Conservation (phyloP, 805 yeast species). For the Isabelozyma heimii region DNA sequence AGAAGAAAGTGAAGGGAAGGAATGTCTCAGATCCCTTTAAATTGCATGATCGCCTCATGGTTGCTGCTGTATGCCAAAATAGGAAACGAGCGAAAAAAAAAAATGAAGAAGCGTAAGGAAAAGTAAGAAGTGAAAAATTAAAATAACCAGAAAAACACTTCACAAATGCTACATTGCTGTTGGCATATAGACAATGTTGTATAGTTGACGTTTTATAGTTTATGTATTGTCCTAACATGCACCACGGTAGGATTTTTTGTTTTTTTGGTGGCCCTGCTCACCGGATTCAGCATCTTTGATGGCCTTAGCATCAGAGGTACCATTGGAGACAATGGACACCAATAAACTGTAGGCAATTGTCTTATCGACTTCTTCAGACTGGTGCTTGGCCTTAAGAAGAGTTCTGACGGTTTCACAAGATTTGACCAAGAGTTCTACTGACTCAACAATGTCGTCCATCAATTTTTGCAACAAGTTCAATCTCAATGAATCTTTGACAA, state of each 20-base stretch:
- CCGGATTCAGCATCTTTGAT: conserved; percentile 18
- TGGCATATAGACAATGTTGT: too few relatives aligned
- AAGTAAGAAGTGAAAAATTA: too few relatives aligned
- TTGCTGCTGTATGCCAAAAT: background rate
- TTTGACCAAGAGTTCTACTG: conserved; percentile 50
- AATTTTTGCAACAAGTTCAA: conserved; percentile 59
- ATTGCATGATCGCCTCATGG: too few relatives aligned
- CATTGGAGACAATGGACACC: conserved; percentile 55
- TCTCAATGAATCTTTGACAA: conserved; percentile 69
- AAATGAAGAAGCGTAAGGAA: too few relatives aligned
- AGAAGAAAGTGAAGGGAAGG: too few relatives aligned
- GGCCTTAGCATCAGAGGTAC: conserved; percentile 38
- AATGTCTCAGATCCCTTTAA: background rate
- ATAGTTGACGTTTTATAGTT: background rate
- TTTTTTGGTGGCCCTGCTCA: conserved; percentile 16
- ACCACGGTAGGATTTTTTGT: conserved; percentile 34
- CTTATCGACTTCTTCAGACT: conserved; percentile 22
- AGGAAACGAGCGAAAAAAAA: background rate
- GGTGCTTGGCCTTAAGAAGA: conserved; percentile 8
- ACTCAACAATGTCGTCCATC: conserved; percentile 57
- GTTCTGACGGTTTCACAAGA: conserved; percentile 42
- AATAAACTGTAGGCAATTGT: conserved; percentile 47
- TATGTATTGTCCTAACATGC: conserved; percentile 20
- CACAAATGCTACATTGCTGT: background rate
- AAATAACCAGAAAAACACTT: background rate